phyloP scores from a whole-genome alignment of 2,329 filamentous ascomycete genomes.

The Exophiala lecanii-corni region DNA sequence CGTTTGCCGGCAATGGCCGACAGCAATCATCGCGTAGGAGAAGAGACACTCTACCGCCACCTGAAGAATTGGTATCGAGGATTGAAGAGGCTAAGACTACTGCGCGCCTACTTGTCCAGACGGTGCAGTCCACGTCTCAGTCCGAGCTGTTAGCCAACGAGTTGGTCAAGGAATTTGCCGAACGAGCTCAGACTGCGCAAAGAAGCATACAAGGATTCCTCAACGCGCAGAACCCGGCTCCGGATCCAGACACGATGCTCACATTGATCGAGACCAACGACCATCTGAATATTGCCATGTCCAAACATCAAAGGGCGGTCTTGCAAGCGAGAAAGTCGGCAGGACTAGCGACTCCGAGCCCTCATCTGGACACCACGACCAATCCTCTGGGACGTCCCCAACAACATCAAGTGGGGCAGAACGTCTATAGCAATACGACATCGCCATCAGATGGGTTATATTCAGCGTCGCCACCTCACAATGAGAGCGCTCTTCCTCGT shows the following conservation, averaged over 20 bases:
- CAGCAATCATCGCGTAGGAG: constrained; percentile 36
- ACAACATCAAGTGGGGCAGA: constrained; percentile 17
- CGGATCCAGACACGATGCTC: constrained; percentile 91
- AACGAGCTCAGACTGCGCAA: constrained; percentile 76
- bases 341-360: constrained; percentile 18
- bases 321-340: constrained; percentile 50
- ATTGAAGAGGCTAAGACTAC: constrained; percentile 88
- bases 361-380: constrained; percentile 6
- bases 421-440: constrained; percentile 14
- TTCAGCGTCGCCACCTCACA: constrained; percentile 16
- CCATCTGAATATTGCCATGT: constrained; percentile 75
- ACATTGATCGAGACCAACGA: constrained; percentile 93
- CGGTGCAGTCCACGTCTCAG: constrained; percentile 78
- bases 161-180: constrained; percentile 86
- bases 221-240: constrained; percentile 67
- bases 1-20: constrained; percentile 7
- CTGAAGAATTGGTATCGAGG: constrained; percentile 72
- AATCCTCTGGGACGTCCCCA: constrained; percentile 9
- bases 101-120: constrained; percentile 85
- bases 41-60: constrained; percentile 52
- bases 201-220: constrained; percentile 84
- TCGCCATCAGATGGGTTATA: constrained; percentile 8
- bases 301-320: constrained; percentile 77
- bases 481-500: constrained; percentile 13
- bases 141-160: constrained; percentile 75